A percentile compares a stretch with the other conserved stretches of the same genome.
Conservation (phyloP, 495 filamentous ascomycete genomes). For the Glutinoglossum americanum region DNA sequence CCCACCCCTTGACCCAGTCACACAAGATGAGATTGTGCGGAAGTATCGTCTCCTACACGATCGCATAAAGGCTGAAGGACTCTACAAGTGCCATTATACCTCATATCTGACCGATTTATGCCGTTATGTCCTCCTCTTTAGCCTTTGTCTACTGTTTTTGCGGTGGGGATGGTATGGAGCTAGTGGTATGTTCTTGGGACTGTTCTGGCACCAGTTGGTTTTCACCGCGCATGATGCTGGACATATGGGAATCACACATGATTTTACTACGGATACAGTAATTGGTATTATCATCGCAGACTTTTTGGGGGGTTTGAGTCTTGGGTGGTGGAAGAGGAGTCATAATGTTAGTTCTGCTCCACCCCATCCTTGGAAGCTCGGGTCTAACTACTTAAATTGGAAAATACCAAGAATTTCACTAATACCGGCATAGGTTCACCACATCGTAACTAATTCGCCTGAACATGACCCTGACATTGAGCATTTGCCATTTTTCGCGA, state of each 20-base stretch:
- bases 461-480: slow-evolving; percentile 97
- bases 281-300: slow-evolving; percentile 85
- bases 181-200: slow-evolving; percentile 58
- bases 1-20: slow-evolving; percentile 49
- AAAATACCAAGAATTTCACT: background rate
- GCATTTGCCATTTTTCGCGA: slow-evolving; percentile 86
- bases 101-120: slow-evolving; percentile 54
- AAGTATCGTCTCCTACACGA: slow-evolving; percentile 61
- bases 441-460: slow-evolving; percentile 88
- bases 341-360: slow-evolving; percentile 42
- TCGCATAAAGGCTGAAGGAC: slow-evolving; percentile 46
- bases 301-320: slow-evolving; percentile 71
- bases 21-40: slow-evolving; percentile 55
- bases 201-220: slow-evolving; percentile 87
- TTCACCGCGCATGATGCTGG: slow-evolving; percentile 93
- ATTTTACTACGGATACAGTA: slow-evolving; percentile 56
- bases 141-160: slow-evolving; percentile 41
- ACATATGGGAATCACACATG: slow-evolving; percentile 92
- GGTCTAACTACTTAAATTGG: background rate
- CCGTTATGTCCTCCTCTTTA: slow-evolving; percentile 57
- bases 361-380: background rate
- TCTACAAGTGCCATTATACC: slow-evolving; percentile 73
- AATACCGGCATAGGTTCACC: slow-evolving; percentile 34
- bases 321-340: slow-evolving; percentile 94
- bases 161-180: slow-evolving; percentile 48